These are phyloP conservation scores for Trichophyton equinum DNA, from an alignment of 2,329 filamentous ascomycete species.

Conservation along the genomic window DNA sequence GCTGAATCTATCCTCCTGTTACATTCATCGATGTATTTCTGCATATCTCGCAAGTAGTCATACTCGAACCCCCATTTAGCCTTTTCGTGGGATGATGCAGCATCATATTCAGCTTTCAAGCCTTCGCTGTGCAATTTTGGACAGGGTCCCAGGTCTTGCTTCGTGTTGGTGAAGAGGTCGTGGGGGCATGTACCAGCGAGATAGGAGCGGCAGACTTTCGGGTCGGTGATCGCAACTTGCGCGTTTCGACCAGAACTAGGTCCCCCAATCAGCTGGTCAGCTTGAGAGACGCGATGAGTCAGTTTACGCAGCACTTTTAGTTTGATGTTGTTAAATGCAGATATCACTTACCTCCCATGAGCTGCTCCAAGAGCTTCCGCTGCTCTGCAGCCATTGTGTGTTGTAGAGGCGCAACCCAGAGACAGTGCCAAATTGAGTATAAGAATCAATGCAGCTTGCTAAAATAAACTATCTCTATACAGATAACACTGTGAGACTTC, in stretches of 20 bases:
- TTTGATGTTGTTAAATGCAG: neutral
- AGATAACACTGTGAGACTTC: neutral
- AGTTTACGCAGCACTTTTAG: slow-evolving; percentile 8
- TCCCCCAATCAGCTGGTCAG: slow-evolving; percentile 63
- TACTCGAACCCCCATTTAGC: slow-evolving; percentile 81
- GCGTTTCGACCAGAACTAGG: slow-evolving; percentile 60
- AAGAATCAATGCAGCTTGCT: neutral
- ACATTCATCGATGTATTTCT: slow-evolving; percentile 94
- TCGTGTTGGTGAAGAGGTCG: slow-evolving; percentile 98
- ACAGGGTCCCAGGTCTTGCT: slow-evolving; percentile 88
- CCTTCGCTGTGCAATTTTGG: slow-evolving; percentile 78
- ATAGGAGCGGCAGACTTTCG: slow-evolving; percentile 90
- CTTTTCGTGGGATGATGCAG: slow-evolving; percentile 56
- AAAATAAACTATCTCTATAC: neutral
- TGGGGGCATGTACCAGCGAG: slow-evolving; percentile 89
- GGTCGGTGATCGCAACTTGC: slow-evolving; percentile 77
- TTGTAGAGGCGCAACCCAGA: neutral
- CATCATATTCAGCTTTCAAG: slow-evolving; percentile 79
- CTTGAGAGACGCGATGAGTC: slow-evolving; percentile 19
- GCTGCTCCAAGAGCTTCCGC: slow-evolving; percentile 94
- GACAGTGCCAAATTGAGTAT: neutral
- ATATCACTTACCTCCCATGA: slow-evolving; percentile 44
- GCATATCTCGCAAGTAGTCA: slow-evolving; percentile 91
- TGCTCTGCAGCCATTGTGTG: slow-evolving; percentile 81
- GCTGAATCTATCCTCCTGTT: slow-evolving; percentile 85